Percentiles rank a stretch among this genome's conserved stretches.
Conservation (phyloP, 1,284 basidiomycete species). For the Boletus hoseneyae region DNA sequence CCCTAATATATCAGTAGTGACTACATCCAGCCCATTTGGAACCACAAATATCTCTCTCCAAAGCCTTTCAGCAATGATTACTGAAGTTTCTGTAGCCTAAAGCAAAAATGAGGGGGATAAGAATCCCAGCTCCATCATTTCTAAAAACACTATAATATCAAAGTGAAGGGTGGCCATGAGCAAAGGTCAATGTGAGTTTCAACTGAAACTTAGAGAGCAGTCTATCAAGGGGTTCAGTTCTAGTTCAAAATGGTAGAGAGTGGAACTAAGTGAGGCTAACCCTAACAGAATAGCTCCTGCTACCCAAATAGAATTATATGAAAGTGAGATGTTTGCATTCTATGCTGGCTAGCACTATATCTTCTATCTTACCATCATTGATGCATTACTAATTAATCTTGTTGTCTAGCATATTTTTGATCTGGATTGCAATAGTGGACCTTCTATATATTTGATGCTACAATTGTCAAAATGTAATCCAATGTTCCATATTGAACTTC, state of each 20-base stretch:
- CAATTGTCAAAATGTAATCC: conserved; percentile 2
- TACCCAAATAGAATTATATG: neutral
- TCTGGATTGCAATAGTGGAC: neutral
- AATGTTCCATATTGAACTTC: conserved; percentile 5
- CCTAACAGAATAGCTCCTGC: neutral
- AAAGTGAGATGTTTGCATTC: neutral
- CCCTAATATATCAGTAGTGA: no score
- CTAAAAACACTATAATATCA: neutral
- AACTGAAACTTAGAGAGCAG: neutral
- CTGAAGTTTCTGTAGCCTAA: neutral
- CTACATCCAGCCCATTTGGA: no score
- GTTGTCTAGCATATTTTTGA: neutral
- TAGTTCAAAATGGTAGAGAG: neutral
- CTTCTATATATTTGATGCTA: conserved; percentile 4
- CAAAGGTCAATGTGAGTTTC: neutral
- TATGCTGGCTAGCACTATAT: neutral
- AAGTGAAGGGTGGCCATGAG: neutral
- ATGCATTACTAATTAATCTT: neutral
- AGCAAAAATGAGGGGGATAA: neutral
- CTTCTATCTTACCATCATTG: neutral
- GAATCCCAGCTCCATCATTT: neutral
- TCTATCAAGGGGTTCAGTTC: neutral
- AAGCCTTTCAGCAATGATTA: neutral
- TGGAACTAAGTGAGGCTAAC: neutral
- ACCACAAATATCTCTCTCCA: neutral